Base-by-base conservation (phyloP, 2,329 filamentous ascomycete species). In the Scytalidium sp. region DNA sequence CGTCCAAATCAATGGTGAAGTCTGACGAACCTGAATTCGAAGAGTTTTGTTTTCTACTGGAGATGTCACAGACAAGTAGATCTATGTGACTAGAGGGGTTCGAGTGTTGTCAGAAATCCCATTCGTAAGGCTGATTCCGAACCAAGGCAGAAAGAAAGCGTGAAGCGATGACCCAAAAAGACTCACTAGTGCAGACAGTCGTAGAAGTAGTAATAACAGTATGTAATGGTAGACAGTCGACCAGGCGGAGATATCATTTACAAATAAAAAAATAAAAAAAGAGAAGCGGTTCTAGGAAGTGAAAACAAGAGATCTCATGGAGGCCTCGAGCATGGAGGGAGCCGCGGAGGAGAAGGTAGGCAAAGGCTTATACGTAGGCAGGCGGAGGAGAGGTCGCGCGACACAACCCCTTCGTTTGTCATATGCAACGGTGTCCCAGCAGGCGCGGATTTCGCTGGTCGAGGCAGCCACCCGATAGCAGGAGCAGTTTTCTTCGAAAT, bases 351-450 rank as follows among this genome's bases (percentile, higher is more conserved):
- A 49, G 49, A 49, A 22, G 52, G 50, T 59, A 61, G 57, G 61
- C 55, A 58, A 63, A 60, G 58, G 59, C 43, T 27, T 17, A 22
- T 48, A 29, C 19, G 36, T 15, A 15, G 57, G 51, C 51, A 56
- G 58, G 56, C 55, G 51, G 54, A 55, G 52, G 47, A 49, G 49
- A 57, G 57, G 61, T 66, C 60, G 63, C 62, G 58, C 64, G 61
- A 64, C 60, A 63, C 60, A 60, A 59, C 51, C 57, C 60, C 58
- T 63, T 63, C 62, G 61, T 64, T 65, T 65, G 64, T 64, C 62
- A 63, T 64, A 63, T 63, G 62, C 58, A 57, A 58, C 57, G 53
- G 56, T 45, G 50, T 58, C 52, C 54, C 56, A 57, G 61, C 57
- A 59, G 51, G 56, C 42, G 22, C 32, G 39, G 29, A 45, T 50